Evolutionary conservation across 345 rosid species (phyloP), one percentile per base, ranked within the genome.

Genomic region (Euphorbia pulcherrima): DNA sequence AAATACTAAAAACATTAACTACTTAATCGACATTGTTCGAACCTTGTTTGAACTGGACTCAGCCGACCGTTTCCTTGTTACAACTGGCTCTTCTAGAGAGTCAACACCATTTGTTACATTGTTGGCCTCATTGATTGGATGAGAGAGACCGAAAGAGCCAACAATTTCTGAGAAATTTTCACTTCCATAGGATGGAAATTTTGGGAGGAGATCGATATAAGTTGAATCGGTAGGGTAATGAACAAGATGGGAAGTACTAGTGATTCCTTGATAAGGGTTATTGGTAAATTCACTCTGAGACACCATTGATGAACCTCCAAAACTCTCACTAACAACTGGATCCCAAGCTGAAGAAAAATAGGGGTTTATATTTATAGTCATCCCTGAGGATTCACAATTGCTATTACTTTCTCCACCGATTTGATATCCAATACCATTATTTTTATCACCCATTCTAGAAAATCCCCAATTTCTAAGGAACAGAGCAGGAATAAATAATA

Each of bases 301-400:
- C 65, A 88, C 85, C 69, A 83, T 68, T 24, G 91, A 76, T 60
- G 89, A 81, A 52, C 81, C 79, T 52, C 83, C 87, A 62, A 76
- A 78, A 65, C 62, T 83, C 74, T 77, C 83, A 64, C 87, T 78
- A 65, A 77, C 84, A 54, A 86, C 70, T 24, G 85, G 85, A 82
- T 90, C 96, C 97, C 97, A 93, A 73, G 86, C 77, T 61, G 97
- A 73, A 80, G 84, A 76, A 78, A 83, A 89, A 83, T 85, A 90
- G 68, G 86, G 70, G 47, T 76, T 79, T 29, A 65, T 68, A 48
- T 76, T 79, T 29, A 65, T 68, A 48, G 39, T 75, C 76, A 74
- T 78, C 65, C 78, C 84, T 5, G 85, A 86, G 62, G 89, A 75
- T 48, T 75, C 70, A 67, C 80, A 76, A 79, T 74, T 85, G 67